Evolutionary conservation across 2,329 filamentous ascomycete species (phyloP).

Genomic region (Pyrenochaeta sp.): DNA sequence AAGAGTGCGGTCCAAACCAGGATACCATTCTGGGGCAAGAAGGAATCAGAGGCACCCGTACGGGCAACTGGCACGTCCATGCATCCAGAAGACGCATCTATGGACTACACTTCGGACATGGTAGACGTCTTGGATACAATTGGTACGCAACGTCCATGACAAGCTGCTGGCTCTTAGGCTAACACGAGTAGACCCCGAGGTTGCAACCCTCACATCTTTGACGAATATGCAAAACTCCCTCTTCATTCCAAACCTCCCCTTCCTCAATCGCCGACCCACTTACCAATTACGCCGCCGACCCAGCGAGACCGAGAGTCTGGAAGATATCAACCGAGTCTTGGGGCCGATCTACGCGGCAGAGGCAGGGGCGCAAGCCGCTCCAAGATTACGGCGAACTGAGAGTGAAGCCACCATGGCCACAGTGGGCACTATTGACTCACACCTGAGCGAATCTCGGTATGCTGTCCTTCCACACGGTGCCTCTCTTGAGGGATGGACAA

Average conservation of each 20-base stretch:
- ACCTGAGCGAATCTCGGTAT: constrained; percentile 74
- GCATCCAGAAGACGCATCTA: constrained; percentile 12
- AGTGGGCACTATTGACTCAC: constrained; percentile 70
- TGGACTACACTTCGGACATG: constrained; percentile 67
- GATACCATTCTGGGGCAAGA: constrained; percentile 38
- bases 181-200: constrained; percentile 73
- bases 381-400: constrained; percentile 34
- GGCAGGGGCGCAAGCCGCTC: constrained; percentile 25
- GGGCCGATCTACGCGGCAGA: constrained; percentile 29
- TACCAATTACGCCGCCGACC: constrained; percentile 72
- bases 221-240: constrained; percentile 92
- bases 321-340: constrained; percentile 40
- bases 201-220: constrained; percentile 81
- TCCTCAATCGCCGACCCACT: constrained; percentile 79
- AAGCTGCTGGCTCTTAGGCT: neutral
- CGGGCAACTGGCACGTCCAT: neutral
- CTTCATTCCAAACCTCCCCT: constrained; percentile 83
- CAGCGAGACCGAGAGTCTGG: constrained; percentile 44
- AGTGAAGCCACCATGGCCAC: constrained; percentile 44
- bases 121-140: constrained; percentile 75
- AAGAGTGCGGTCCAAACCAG: constrained; percentile 39
- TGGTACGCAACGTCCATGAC: constrained; percentile 57
- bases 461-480: constrained; percentile 81
- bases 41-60: constrained; percentile 16
- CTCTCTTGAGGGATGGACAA: constrained; percentile 76